Percentiles rank a stretch among this genome's conserved stretches.
Conservation (phyloP, 2,329 filamentous ascomycete genomes). For the Colletotrichum magnum region DNA sequence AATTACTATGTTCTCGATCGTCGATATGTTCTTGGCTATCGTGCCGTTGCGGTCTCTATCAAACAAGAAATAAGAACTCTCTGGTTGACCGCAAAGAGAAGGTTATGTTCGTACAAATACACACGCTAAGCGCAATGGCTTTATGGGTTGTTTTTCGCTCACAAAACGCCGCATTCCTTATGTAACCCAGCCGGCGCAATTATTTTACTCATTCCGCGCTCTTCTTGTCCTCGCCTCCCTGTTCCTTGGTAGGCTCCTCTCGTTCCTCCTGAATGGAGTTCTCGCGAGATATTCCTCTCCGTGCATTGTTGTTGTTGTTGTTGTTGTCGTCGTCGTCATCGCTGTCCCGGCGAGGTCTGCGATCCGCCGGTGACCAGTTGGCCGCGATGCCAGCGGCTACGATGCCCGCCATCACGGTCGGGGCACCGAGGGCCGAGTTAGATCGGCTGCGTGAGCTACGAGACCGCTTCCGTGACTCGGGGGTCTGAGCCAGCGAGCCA, state of each 20-base stretch:
- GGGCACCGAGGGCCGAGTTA: constrained; percentile 80
- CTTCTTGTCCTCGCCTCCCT: constrained; percentile 33
- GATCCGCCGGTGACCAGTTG: constrained; percentile 81
- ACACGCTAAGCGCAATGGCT: constrained; percentile 20
- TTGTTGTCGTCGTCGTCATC: constrained; percentile 50
- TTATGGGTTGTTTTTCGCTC: constrained; percentile 19
- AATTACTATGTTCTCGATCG: neutral
- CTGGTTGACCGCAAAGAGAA: constrained; percentile 5
- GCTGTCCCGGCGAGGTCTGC: constrained; percentile 53
- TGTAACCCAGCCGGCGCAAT: constrained; percentile 18
- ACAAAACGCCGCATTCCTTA: constrained; percentile 28
- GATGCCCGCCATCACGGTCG: constrained; percentile 87
- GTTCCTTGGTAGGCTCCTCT: constrained; percentile 20
- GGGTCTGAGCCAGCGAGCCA: constrained; percentile 65
- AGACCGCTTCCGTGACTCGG: constrained; percentile 75
- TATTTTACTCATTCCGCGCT: constrained; percentile 34
- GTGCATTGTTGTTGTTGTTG: constrained; percentile 4
- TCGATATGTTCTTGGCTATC: neutral
- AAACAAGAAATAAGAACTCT: constrained; percentile 2
- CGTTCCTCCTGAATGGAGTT: constrained; percentile 37
- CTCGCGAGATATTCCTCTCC: constrained; percentile 34
- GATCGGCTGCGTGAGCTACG: constrained; percentile 76
- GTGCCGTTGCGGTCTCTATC: constrained; percentile 12
- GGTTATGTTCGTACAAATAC: constrained; percentile 10
- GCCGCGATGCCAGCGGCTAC: constrained; percentile 83